Conservation (phyloP, 2,329 filamentous ascomycete species). For the Cladosporium sp. region DNA sequence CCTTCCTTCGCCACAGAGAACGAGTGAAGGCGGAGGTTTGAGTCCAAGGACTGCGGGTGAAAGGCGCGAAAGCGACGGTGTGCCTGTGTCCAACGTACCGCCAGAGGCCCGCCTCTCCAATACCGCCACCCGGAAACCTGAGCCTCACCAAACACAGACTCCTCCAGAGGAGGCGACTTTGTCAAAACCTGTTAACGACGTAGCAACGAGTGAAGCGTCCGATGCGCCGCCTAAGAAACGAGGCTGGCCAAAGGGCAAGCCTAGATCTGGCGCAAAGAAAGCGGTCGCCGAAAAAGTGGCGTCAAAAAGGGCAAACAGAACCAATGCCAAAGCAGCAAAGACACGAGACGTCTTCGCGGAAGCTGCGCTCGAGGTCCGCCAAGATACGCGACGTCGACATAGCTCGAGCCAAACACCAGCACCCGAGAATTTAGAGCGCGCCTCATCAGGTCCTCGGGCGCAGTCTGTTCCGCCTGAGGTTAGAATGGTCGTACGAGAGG, state of each 20-base stretch:
- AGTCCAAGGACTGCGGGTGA: conserved; percentile 12
- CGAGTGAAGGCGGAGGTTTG: conserved; percentile 13
- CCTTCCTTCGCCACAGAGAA: conserved; percentile 23
- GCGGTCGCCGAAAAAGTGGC: conserved; percentile 22
- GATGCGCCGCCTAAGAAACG: conserved; percentile 23
- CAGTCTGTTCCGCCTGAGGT: conserved; percentile 27
- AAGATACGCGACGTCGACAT: conserved; percentile 20
- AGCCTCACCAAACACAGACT: conserved; percentile 35
- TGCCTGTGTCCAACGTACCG: neutral
- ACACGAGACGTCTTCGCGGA: conserved; percentile 9
- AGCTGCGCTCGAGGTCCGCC: conserved; percentile 1
- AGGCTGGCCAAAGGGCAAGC: conserved; percentile 44
- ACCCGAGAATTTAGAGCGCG: neutral
- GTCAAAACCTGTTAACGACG: conserved; percentile 21
- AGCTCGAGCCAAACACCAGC: conserved; percentile 20
- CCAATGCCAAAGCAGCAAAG: conserved; percentile 17
- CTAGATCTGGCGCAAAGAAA: conserved; percentile 35
- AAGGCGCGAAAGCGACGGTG: conserved; percentile 2
- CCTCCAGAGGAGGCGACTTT: conserved; percentile 33
- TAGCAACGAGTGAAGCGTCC: conserved; percentile 20
- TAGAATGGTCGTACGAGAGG: conserved; percentile 23
- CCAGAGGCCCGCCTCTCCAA: neutral
- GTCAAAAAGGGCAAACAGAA: conserved; percentile 28
- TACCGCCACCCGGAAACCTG: neutral
- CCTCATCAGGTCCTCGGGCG: conserved; percentile 12